phyloP scores from a whole-genome alignment of 495 filamentous ascomycete genomes.

The Aspergillus panamensis region DNA sequence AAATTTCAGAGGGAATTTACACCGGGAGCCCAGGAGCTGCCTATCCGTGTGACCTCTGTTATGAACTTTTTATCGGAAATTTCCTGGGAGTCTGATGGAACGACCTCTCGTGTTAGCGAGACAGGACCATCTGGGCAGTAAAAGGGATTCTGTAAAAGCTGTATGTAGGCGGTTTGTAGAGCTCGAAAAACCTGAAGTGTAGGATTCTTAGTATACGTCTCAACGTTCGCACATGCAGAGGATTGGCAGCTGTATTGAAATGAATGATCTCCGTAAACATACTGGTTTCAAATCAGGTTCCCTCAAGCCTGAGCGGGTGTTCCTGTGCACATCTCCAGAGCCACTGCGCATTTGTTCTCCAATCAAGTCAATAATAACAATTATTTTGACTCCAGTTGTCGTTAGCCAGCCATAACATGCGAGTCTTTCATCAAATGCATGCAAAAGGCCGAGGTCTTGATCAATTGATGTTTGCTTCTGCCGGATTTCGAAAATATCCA shows the following conservation, averaged over 20 bases:
- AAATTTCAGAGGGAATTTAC: conserved; percentile 2
- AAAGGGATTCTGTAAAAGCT: conserved; percentile 89
- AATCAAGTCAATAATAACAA: conserved; percentile 83
- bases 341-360: conserved; percentile 45
- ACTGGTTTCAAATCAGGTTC: conserved; percentile 82
- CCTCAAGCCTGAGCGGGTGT: conserved; percentile 55
- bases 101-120: conserved; percentile 39
- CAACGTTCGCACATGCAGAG: conserved; percentile 6
- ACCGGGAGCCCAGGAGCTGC: conserved; percentile 60
- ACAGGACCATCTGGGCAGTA: conserved; percentile 84
- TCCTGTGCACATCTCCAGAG: conserved; percentile 27
- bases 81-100: conserved; percentile 45
- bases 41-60: conserved; percentile 79
- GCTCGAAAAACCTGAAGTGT: conserved; percentile 72
- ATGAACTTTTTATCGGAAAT: conserved; percentile 81
- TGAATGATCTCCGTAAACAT: conserved; percentile 24
- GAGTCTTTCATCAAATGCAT: conserved; percentile 87
- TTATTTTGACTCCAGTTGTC: conserved; percentile 89
- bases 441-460: conserved; percentile 85
- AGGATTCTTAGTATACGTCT: background rate
- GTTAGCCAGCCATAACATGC: conserved; percentile 94
- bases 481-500: conserved; percentile 89
- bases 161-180: conserved; percentile 85
- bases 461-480: conserved; percentile 63
- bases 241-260: too few species aligned